phyloP scores from a whole-genome alignment of 345 rosid species.

The Nephelium lappaceum region DNA sequence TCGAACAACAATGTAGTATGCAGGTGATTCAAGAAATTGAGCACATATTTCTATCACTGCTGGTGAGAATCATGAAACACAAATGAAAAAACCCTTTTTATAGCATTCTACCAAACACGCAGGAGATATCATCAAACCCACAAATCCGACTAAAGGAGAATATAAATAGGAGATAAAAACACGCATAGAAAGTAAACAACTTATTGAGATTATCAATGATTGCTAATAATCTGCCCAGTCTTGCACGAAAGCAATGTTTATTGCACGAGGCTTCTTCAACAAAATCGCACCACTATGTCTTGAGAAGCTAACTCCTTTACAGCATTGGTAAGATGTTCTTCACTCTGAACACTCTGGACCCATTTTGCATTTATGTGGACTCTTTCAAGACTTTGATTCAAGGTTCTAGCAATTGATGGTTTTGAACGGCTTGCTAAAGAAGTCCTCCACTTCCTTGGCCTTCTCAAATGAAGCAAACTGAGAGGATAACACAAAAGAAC shows the following conservation, averaged over 20 bases:
- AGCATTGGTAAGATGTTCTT: conserved; percentile 46
- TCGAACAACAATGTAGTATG: no score
- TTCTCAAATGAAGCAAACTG: conserved; percentile 90
- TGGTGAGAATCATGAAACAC: no score
- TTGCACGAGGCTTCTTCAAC: neutral
- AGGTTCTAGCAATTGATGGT: conserved; percentile 70
- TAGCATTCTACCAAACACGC: neutral
- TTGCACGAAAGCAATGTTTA: neutral
- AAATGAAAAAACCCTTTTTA: no score
- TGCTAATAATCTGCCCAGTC: neutral
- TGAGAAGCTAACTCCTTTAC: conserved; percentile 50
- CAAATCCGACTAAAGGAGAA: no score
- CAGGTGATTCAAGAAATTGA: no score
- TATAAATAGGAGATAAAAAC: neutral
- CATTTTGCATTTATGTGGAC: conserved; percentile 76
- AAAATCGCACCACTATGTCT: conserved; percentile 28
- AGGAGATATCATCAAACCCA: neutral
- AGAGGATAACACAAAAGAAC: neutral
- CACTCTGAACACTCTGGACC: conserved; percentile 71
- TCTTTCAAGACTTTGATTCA: conserved; percentile 90
- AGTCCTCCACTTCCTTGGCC: conserved; percentile 78
- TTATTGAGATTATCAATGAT: neutral
- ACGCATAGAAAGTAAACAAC: neutral
- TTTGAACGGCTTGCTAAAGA: conserved; percentile 59
- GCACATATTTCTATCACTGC: no score